phyloP scores from a whole-genome alignment of 768 basidiomycete species.

The Tricholoma matsutake region DNA sequence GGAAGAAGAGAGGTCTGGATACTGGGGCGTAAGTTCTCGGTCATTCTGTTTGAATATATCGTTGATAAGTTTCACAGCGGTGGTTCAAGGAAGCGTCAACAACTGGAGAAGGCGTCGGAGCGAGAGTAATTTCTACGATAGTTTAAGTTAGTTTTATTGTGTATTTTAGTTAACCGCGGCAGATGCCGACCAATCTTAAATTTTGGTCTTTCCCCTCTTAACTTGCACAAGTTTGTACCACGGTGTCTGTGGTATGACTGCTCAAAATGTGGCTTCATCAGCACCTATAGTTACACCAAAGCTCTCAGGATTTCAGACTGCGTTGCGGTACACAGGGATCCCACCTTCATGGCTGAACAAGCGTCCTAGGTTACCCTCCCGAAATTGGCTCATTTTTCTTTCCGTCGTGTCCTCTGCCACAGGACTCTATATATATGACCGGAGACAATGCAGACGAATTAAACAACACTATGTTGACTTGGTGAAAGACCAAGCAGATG shows the following conservation, averaged over 20 bases:
- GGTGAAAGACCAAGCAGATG: conserved; percentile 75
- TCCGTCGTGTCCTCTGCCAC: conserved; percentile 66
- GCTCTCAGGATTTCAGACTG: conserved; percentile 55
- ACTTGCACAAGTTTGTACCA: conserved; percentile 2
- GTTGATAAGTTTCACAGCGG: conserved; percentile 31
- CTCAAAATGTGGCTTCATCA: conserved; percentile 19
- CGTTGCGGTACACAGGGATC: conserved; percentile 66
- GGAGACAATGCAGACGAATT: conserved; percentile 73
- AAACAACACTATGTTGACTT: conserved; percentile 74
- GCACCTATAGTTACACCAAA: conserved; percentile 14
- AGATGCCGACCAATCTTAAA: neutral
- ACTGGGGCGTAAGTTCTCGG: conserved; percentile 56
- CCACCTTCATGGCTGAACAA: conserved; percentile 79
- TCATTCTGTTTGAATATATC: neutral
- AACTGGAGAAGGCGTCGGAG: conserved; percentile 57
- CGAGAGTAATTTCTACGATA: conserved; percentile 31
- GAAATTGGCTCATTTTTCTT: conserved; percentile 95
- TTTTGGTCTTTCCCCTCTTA: neutral
- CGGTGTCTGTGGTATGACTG: conserved; percentile 21
- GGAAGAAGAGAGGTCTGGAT: conserved; percentile 87
- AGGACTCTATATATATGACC: conserved; percentile 84
- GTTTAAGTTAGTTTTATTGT: conserved; percentile 6
- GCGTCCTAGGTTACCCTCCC: conserved; percentile 81
- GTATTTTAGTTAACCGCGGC: neutral
- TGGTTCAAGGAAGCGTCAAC: conserved; percentile 64